Evolutionary conservation across 2,329 filamentous ascomycete genomes (phyloP).

Genomic region (Phyllosticta ampelicida): DNA sequence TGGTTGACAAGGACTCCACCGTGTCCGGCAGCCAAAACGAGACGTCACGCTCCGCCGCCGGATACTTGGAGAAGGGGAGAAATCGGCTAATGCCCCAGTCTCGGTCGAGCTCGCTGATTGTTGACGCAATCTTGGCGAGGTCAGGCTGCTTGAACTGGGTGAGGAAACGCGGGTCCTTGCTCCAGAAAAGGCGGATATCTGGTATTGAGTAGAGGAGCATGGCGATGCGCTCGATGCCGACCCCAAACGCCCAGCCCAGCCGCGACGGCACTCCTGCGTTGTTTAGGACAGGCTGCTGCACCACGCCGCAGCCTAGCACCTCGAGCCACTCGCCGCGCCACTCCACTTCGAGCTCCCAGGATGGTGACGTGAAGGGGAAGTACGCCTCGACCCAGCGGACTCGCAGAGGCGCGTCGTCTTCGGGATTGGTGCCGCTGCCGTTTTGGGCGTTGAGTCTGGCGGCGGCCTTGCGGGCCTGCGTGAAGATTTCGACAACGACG

Average conservation of each 20-base stretch:
- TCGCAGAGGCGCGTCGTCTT: constrained; percentile 54
- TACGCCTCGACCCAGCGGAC: constrained; percentile 95
- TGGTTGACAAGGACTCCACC: constrained; percentile 14
- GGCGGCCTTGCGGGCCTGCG: constrained; percentile 55
- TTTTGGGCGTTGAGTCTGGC: constrained; percentile 37
- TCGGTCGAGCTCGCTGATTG: not conserved
- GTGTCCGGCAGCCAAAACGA: constrained; percentile 67
- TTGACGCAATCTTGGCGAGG: constrained; percentile 23
- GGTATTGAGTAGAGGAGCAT: constrained; percentile 96
- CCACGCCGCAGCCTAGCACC: constrained; percentile 83
- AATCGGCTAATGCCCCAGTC: constrained; percentile 47
- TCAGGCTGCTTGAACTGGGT: constrained; percentile 53
- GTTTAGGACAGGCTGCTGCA: constrained; percentile 70
- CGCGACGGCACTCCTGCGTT: constrained; percentile 65
- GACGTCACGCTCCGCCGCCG: constrained; percentile 81
- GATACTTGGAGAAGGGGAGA: constrained; percentile 82
- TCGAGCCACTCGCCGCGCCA: constrained; percentile 95
- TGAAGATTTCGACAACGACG: constrained; percentile 84
- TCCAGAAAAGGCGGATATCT: constrained; percentile 97
- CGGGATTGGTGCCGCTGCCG: constrained; percentile 4
- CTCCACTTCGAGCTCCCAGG: constrained; percentile 92
- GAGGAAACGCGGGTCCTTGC: constrained; percentile 72
- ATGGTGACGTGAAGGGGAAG: constrained; percentile 93
- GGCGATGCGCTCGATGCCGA: constrained; percentile 87
- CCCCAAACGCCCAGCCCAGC: constrained; percentile 89